A percentile compares a stretch with the other conserved stretches of the same genome.
phyloP scores from a whole-genome alignment of 2,329 filamentous ascomycete species.

The Penicillium frequentans region DNA sequence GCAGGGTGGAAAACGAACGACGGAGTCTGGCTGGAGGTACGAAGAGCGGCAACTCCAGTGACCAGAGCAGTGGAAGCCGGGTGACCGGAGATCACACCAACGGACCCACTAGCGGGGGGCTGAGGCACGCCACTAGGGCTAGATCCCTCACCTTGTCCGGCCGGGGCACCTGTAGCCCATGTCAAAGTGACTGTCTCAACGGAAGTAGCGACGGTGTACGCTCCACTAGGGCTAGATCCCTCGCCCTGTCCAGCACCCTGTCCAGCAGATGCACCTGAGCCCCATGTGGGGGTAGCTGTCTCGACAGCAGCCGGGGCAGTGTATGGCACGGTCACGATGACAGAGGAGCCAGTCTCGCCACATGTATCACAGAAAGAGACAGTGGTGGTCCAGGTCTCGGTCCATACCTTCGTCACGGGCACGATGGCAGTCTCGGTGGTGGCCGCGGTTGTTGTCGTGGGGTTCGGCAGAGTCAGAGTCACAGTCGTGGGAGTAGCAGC shows the following conservation, averaged over 20 bases:
- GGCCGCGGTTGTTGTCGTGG: slow-evolving; percentile 12
- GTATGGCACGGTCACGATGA: slow-evolving; percentile 23
- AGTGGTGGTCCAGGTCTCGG: slow-evolving; percentile 5
- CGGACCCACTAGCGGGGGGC: background rate
- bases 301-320: background rate
- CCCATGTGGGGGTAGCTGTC: background rate
- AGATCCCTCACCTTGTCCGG: slow-evolving; percentile 2
- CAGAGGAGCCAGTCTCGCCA: slow-evolving; percentile 17
- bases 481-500: slow-evolving; percentile 40
- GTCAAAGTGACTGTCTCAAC: slow-evolving; percentile 1
- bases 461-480: slow-evolving; percentile 33
- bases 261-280: slow-evolving; percentile 1
- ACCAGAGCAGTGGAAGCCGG: slow-evolving; percentile 1
- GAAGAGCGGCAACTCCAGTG: slow-evolving; percentile 6
- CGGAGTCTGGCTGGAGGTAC: slow-evolving; percentile 7
- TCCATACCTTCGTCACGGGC: no score
- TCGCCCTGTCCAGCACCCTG: slow-evolving; percentile 1
- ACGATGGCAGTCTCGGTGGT: slow-evolving; percentile 7
- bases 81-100: background rate
- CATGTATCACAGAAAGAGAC: slow-evolving; percentile 20
- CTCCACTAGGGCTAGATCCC: background rate
- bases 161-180: background rate
- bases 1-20: slow-evolving; percentile 6
- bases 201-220: background rate
- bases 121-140: background rate